Evolutionary conservation across 2,329 filamentous ascomycete species (phyloP).

Genomic region (Colletotrichum australisinense): DNA sequence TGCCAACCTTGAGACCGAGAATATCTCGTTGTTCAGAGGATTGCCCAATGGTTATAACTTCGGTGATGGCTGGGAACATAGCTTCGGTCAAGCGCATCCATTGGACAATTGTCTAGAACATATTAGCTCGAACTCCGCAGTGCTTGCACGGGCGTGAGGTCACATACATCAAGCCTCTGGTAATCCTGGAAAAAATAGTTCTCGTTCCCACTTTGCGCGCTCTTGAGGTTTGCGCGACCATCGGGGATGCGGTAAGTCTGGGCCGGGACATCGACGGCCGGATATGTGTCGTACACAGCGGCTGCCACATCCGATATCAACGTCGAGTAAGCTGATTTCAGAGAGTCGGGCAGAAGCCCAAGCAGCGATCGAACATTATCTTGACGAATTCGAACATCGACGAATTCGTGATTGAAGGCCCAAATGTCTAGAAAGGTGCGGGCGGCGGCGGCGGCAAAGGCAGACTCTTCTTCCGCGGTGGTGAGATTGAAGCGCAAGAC

Average conservation of each 20-base stretch:
- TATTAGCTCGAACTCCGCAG: conserved; percentile 49
- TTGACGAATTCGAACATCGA: conserved; percentile 84
- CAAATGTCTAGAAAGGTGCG: conserved; percentile 90
- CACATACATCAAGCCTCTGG: conserved; percentile 77
- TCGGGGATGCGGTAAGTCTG: conserved; percentile 36
- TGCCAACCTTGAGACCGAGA: conserved; percentile 81
- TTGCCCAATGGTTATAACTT: conserved; percentile 81
- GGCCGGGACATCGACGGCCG: conserved; percentile 51
- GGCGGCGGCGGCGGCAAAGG: conserved; percentile 78
- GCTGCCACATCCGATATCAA: conserved; percentile 85
- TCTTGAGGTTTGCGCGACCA: conserved; percentile 44
- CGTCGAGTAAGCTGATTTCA: conserved; percentile 78
- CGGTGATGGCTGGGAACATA: conserved; percentile 87
- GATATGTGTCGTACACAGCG: conserved; percentile 82
- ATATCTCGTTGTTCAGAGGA: conserved; percentile 91
- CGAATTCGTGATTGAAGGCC: conserved; percentile 84
- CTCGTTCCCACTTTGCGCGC: conserved; percentile 55
- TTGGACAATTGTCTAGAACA: conserved; percentile 69
- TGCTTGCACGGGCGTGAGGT: not conserved
- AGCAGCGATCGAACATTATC: conserved; percentile 83
- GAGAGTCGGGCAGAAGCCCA: conserved; percentile 78
- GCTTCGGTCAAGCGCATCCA: conserved; percentile 94
- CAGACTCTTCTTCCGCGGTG: conserved; percentile 73
- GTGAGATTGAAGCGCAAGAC: conserved; percentile 89
- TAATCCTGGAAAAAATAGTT: conserved; percentile 94